A percentile compares a stretch with the other conserved stretches of the same genome.
phyloP scores from a whole-genome alignment of 2,329 filamentous ascomycete genomes.

The Trichophyton benhamiae region DNA sequence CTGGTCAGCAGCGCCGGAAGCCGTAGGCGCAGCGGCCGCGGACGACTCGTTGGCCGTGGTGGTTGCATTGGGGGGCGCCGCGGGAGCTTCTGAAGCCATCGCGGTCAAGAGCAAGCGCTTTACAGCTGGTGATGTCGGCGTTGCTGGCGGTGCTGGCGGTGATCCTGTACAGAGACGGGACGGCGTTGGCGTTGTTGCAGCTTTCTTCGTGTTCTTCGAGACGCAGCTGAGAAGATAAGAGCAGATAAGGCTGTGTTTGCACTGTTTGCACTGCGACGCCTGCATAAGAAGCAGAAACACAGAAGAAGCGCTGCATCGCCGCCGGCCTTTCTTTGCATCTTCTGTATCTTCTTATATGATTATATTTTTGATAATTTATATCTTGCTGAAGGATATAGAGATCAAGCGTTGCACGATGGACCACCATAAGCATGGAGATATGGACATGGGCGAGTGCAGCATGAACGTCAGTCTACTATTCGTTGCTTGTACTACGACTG shows the following conservation, averaged over 20 bases:
- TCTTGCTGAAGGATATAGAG: too few relatives aligned
- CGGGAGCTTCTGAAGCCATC: not conserved
- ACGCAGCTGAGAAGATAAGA: too few relatives aligned
- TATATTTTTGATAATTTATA: too few relatives aligned
- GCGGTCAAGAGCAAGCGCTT: not conserved
- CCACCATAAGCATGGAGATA: conserved; percentile 43
- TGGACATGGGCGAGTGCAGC: conserved; percentile 61
- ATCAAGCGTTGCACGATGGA: conserved; percentile 19
- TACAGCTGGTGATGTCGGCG: not conserved
- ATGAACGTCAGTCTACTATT: conserved; percentile 61
- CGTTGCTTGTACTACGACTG: too few relatives aligned
- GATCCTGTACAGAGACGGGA: not conserved
- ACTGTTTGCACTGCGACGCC: too few relatives aligned
- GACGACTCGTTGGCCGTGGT: conserved; percentile 1
- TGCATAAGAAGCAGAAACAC: too few relatives aligned
- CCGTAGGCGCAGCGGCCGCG: not conserved
- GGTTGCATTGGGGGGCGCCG: conserved; percentile 13
- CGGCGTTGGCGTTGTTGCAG: not conserved
- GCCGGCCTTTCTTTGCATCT: too few relatives aligned
- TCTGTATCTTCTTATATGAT: too few relatives aligned
- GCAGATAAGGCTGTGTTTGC: too few relatives aligned
- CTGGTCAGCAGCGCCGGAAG: conserved; percentile 7
- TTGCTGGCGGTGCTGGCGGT: not conserved
- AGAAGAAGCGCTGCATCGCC: too few relatives aligned
- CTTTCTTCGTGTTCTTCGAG: too few relatives aligned